Evolutionary conservation across 2,329 filamentous ascomycete genomes (phyloP).

Genomic region (Mycosphaerella arachidis): DNA sequence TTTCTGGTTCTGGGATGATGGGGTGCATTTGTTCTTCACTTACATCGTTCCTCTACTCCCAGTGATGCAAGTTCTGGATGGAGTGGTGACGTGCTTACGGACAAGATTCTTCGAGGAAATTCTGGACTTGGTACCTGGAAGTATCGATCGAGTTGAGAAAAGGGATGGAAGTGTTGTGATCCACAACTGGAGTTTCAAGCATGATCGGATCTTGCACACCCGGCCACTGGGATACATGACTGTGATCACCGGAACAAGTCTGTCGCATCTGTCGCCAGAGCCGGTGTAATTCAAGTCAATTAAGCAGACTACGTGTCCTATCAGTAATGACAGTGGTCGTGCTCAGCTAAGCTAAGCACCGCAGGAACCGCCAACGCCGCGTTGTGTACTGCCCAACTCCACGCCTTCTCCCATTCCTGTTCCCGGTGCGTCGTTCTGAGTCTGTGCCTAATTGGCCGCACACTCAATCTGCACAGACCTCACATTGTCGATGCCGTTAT

Average conservation of each 20-base stretch:
- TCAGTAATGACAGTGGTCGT: constrained; percentile 1
- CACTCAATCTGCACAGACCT: too few relatives aligned
- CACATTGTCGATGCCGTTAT: too few relatives aligned
- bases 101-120: constrained; percentile 65
- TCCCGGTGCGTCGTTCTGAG: not conserved
- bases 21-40: constrained; percentile 58
- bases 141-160: constrained; percentile 22
- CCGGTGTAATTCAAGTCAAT: not conserved
- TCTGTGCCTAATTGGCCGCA: not conserved
- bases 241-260: constrained; percentile 38
- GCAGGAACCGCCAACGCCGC: not conserved
- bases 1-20: constrained; percentile 50
- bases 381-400: not conserved
- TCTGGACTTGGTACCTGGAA: constrained; percentile 49
- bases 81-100: constrained; percentile 61
- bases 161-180: not conserved
- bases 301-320: not conserved
- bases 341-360: not conserved
- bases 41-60: constrained; percentile 64
- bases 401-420: not conserved
- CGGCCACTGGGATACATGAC: constrained; percentile 47
- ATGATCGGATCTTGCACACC: constrained; percentile 42
- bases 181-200: constrained; percentile 39
- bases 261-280: not conserved
- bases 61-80: constrained; percentile 65